Evolutionary conservation across 108 stramenopile species (phyloP), one percentile per base, ranked within the genome.

Genomic region (Cyclotella kingstonii): DNA sequence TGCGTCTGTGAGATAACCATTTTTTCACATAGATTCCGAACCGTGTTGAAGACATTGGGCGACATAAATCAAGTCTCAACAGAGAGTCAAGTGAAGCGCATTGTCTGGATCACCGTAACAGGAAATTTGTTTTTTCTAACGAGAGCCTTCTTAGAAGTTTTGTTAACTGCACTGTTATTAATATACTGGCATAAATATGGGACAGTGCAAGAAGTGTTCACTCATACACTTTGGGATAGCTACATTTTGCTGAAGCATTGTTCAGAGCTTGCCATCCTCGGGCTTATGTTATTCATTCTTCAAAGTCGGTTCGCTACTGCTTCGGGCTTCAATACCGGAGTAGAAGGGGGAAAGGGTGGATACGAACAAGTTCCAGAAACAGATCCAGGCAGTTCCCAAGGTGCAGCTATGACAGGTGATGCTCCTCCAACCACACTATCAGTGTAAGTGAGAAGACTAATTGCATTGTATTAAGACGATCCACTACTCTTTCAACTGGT

Each of bases 41-140:
- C 93, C 15, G 97, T 97, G 23, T 72, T 97, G 31, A 85, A 81
- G 44, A 97, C 97, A 1, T 68, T 97, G 26, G 95, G 95, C 14
- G 94, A 91, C 19, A 95, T 97, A 63, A 97, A 97, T 55, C 95
- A 97, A 63, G 95, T 97, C 4, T 87, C 89, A 18, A 96, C 95
- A 19, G 97, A 97, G 41, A 83, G 77, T 35, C 97, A 97, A 76
- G 94, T 97, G 14, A 85, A 83, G 51, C 82, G 95, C 14, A 97
- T 97, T 47, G 86, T 95, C 0, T 93, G 93, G 85, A 96, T 97
- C 42, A 97, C 97, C 17, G 90, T 95, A 4, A 95, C 91, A 15
- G 95, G 94, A 3, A 97, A 97, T 76, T 58, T 94, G 30, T 97
- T 97, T 72, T 97, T 97, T 60, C 76, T 95, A 15, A 89, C 94